These are phyloP conservation scores for Coleophoma eucalyptorum DNA, from an alignment of 2,329 filamentous ascomycete species.

Conservation along the genomic window DNA sequence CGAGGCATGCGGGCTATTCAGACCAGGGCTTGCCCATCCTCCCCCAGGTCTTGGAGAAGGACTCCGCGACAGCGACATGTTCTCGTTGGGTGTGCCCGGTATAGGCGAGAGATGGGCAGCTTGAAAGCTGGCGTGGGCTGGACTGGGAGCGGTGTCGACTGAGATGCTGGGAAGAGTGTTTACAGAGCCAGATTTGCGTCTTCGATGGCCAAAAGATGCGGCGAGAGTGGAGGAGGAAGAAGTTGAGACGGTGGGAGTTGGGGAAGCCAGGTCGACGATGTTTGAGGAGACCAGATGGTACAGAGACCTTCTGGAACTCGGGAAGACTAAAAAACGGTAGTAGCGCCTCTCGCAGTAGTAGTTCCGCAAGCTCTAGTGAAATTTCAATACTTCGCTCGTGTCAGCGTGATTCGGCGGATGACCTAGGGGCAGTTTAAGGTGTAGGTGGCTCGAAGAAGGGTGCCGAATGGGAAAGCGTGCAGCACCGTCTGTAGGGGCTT, in stretches of 20 bases:
- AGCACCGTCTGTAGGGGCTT: too few species aligned
- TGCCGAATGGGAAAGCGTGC: neutral
- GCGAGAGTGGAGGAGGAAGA: conserved; percentile 43
- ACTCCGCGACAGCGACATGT: conserved; percentile 84
- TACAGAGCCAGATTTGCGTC: conserved; percentile 29
- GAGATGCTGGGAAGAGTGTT: conserved; percentile 18
- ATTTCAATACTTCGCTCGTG: neutral
- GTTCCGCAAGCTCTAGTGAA: neutral
- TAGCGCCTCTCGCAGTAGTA: neutral
- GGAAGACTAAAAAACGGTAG: neutral
- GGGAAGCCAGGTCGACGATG: conserved; percentile 45
- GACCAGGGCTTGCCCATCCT: conserved; percentile 83
- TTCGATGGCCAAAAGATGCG: conserved; percentile 29
- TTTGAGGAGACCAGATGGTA: conserved; percentile 22
- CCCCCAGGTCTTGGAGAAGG: conserved; percentile 81
- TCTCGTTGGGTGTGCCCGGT: conserved; percentile 46
- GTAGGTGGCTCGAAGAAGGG: neutral
- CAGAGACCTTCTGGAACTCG: conserved; percentile 19
- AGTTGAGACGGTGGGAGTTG: conserved; percentile 34
- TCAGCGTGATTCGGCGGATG: neutral
- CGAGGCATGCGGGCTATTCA: conserved; percentile 57
- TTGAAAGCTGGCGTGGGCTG: conserved; percentile 3
- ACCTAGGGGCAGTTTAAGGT: neutral
- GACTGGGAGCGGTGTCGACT: conserved; percentile 13
- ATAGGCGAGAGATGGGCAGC: conserved; percentile 17